Evolutionary conservation across 352 stramenopile genomes (phyloP).

Genomic region (Peronosclerospora sorghi): DNA sequence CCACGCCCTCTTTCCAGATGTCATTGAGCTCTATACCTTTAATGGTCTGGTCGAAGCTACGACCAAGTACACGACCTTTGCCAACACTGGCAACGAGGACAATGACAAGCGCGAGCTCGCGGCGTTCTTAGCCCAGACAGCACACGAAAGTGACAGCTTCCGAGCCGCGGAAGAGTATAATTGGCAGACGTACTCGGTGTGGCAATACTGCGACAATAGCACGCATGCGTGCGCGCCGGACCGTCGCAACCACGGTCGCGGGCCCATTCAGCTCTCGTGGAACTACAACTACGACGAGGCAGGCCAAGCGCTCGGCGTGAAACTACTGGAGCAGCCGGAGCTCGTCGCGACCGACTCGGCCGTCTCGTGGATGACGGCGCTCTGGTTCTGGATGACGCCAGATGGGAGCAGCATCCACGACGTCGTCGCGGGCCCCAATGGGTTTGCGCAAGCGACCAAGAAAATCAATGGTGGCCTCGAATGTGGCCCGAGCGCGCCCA

Average conservation of each 20-base stretch:
- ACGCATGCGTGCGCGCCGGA: slow-evolving; percentile 21
- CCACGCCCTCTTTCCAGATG: background rate
- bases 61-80: slow-evolving; percentile 32
- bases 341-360: background rate
- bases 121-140: slow-evolving; percentile 31
- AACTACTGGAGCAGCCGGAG: background rate
- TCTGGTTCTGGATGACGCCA: background rate
- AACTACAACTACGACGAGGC: background rate
- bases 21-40: slow-evolving; percentile 8
- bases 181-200: slow-evolving; percentile 21
- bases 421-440: background rate
- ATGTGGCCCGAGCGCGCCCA: background rate
- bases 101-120: slow-evolving; percentile 33
- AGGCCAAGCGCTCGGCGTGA: background rate
- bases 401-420: background rate
- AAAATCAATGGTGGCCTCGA: background rate
- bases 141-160: slow-evolving; percentile 34
- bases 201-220: slow-evolving; percentile 34
- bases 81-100: slow-evolving; percentile 29
- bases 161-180: slow-evolving; percentile 30
- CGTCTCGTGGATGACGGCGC: background rate
- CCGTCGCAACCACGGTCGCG: slow-evolving; percentile 16
- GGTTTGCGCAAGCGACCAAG: background rate
- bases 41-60: slow-evolving; percentile 24
- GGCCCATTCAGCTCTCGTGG: background rate